A percentile compares a stretch with the other conserved stretches of the same genome.
Conservation (phyloP, 2,329 filamentous ascomycete species). For the Hirsutella minnesotensis region DNA sequence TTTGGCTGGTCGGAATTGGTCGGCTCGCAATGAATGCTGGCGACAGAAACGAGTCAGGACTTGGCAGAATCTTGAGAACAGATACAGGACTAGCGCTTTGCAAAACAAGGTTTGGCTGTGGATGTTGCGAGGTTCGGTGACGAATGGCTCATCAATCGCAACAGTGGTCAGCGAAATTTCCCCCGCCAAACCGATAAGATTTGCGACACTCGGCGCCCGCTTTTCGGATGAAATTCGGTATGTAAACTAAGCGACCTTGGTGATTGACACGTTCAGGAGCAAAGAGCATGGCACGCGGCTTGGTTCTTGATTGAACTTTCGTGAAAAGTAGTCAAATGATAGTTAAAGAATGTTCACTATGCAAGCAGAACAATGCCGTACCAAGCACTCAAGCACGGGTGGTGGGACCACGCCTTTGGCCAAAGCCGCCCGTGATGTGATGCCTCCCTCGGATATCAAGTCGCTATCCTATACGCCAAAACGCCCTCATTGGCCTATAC, state of each 20-base stretch:
- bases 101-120: no score
- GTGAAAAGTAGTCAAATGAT: neutral
- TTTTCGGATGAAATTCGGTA: neutral
- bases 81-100: no score
- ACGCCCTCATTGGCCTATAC: neutral
- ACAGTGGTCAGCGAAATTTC: no score
- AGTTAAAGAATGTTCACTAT: neutral
- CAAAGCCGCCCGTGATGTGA: neutral
- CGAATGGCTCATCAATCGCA: no score
- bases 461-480: constrained; percentile 1
- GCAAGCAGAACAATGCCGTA: neutral
- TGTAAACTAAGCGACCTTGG: no score
- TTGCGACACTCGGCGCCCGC: neutral
- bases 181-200: no score
- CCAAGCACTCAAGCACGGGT: neutral
- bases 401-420: neutral
- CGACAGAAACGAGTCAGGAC: no score
- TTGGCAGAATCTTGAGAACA: no score
- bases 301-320: neutral
- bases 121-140: no score
- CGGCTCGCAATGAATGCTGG: no score
- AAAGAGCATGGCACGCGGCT: neutral
- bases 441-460: constrained; percentile 2
- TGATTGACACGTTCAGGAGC: neutral
- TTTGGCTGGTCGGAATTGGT: no score